Evolutionary conservation across 352 stramenopile species (phyloP), one percentile per base, ranked within the genome.

Genomic region (Phytopythium ostracodes): DNA sequence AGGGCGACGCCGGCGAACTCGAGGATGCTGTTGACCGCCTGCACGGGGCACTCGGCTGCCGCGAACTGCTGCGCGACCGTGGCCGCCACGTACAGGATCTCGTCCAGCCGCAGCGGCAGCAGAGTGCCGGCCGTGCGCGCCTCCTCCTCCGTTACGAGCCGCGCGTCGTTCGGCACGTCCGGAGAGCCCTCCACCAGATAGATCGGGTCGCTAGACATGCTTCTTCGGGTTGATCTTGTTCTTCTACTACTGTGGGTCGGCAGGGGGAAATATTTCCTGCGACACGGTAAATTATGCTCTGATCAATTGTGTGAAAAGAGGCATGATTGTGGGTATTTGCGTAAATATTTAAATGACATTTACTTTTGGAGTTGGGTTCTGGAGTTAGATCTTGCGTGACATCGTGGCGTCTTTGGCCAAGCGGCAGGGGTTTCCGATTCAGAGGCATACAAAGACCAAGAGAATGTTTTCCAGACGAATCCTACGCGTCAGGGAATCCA

Each of bases 1-100:
- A 90, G 56, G 8, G 83, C 31, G 31, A 88, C 72, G 33, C 77
- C 83, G 0, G 83, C 80, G 33, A 87, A 76, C 47, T 73, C 68
- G 17, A 89, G 72, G 40, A 89, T 70, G 29, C 47, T 72, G 64
- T 79, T 74, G 29, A 89, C 46, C 40, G 81, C 64, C 42, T 79
- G 68, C 22, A 83, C 65, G 11, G 73, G 70, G 49, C 76, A 53
- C 27, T 74, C 58, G 35, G 52, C 65, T 25, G 14, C 6, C 36
- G 36, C 11, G 55, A 60, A 52, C 51, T 63, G 63, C 33, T 69
- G 68, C 49, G 71, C 72, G 56, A 87, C 60, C 56, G 71, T 58
- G 4, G 75, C 70, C 31, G 74, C 75, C 31, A 77, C 71, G 62
- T 70, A 81, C 44, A 87, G 56, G 56, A 83, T 76, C 52, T 75